Evolutionary conservation across 1,284 basidiomycete species (phyloP).

Genomic region (Cutaneotrichosporon sp.): DNA sequence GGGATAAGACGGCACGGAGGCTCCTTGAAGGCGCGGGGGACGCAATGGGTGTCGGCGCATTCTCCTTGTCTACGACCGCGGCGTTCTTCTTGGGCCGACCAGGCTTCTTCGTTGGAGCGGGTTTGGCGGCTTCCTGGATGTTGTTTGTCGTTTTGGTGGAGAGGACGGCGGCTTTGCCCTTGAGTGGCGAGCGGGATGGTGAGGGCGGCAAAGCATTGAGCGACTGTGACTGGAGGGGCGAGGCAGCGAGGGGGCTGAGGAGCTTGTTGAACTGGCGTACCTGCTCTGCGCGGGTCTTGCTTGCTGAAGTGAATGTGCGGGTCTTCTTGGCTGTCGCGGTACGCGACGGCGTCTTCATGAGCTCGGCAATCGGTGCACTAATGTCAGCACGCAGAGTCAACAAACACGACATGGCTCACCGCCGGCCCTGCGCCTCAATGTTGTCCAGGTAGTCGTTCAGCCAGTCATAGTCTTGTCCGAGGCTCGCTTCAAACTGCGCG

Average conservation of each 20-base stretch:
- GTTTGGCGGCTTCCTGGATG: conserved; percentile 15
- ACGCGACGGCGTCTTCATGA: conserved; percentile 47
- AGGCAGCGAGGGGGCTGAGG: conserved; percentile 33
- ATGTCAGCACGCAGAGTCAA: not conserved
- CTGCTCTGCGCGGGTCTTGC: conserved; percentile 16
- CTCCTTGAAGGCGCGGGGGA: not conserved
- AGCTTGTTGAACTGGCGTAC: conserved; percentile 27
- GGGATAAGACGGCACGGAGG: not conserved
- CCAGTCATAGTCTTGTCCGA: conserved; percentile 43
- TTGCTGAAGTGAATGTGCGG: conserved; percentile 32
- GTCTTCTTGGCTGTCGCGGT: conserved; percentile 47
- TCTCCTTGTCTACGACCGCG: conserved; percentile 1
- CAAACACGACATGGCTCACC: conserved; percentile 14
- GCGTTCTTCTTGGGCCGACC: conserved; percentile 15
- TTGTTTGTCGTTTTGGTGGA: conserved; percentile 2
- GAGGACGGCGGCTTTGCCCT: conserved; percentile 2
- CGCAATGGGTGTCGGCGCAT: not conserved
- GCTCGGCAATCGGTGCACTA: conserved; percentile 41
- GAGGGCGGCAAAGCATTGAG: conserved; percentile 23
- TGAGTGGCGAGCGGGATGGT: conserved; percentile 11
- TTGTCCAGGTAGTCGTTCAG: conserved; percentile 43
- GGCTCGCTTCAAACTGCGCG: conserved; percentile 34
- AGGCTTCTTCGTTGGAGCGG: conserved; percentile 13
- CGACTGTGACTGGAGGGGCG: conserved; percentile 32
- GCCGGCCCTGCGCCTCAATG: conserved; percentile 23